Evolutionary conservation across 306 rosid species (phyloP).

Genomic region (Comarum palustre): DNA sequence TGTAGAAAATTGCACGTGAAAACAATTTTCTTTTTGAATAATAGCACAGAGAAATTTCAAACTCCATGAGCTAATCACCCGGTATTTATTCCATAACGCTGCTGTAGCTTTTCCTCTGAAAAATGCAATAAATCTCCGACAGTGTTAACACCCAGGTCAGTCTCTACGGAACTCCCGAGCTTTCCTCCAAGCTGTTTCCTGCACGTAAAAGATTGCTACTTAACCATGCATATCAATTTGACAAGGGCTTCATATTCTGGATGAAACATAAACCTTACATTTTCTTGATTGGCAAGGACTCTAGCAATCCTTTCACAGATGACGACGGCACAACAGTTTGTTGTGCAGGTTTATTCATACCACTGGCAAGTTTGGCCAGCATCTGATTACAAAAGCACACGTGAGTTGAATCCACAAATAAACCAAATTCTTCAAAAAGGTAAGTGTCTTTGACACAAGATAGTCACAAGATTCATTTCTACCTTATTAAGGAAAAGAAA

Average conservation of each 20-base stretch:
- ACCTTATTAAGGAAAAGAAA: slow-evolving; percentile 10
- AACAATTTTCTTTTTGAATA: not conserved
- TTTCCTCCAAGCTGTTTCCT: slow-evolving; percentile 49
- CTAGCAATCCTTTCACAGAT: slow-evolving; percentile 78
- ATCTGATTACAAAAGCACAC: slow-evolving; percentile 51
- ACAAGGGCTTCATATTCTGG: not conserved
- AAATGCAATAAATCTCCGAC: slow-evolving; percentile 79
- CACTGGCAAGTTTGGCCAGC: slow-evolving; percentile 92
- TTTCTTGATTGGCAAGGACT: slow-evolving; percentile 85
- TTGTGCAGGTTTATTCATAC: slow-evolving; percentile 95
- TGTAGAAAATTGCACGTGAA: not conserved
- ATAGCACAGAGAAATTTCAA: not conserved
- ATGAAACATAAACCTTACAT: slow-evolving; percentile 44
- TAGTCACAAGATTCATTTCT: too few species aligned
- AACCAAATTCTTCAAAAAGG: not conserved
- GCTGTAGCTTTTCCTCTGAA: slow-evolving; percentile 86
- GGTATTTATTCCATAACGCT: slow-evolving; percentile 74
- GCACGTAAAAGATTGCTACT: slow-evolving; percentile 17
- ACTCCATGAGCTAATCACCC: slow-evolving; percentile 49
- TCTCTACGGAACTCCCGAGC: slow-evolving; percentile 81
- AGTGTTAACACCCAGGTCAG: slow-evolving; percentile 73
- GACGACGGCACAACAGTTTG: slow-evolving; percentile 87
- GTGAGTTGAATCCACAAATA: slow-evolving; percentile 14
- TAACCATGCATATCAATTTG: slow-evolving; percentile 14
- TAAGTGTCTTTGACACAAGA: slow-evolving; percentile 7